A percentile compares a stretch with the other conserved stretches of the same genome.
Evolutionary conservation across 2,329 filamentous ascomycete species (phyloP).

Genomic region (Botrytis cinerea): DNA sequence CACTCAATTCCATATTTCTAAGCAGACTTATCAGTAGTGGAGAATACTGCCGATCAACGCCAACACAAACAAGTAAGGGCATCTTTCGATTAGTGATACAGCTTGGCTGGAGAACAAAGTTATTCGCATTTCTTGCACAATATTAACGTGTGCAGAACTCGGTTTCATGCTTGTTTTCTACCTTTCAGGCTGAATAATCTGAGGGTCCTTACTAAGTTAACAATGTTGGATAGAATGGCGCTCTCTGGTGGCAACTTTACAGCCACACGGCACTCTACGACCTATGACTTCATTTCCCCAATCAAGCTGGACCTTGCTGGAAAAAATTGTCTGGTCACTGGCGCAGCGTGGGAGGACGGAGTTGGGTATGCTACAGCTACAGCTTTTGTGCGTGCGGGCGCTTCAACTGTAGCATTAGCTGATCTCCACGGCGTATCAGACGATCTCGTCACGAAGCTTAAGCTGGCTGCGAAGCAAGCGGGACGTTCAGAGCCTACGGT

Average conservation of each 20-base stretch:
- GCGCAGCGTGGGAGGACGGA: conserved; percentile 20
- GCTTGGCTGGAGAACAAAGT: not conserved
- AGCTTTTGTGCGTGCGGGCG: conserved; percentile 17
- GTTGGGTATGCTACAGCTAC: conserved; percentile 22
- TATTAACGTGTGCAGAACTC: not conserved
- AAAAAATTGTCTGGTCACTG: conserved; percentile 11
- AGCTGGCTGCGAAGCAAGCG: conserved; percentile 15
- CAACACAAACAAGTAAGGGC: not conserved
- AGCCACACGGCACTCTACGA: conserved; percentile 3
- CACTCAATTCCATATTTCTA: not conserved
- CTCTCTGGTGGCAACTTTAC: conserved; percentile 17
- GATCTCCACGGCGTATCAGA: not conserved
- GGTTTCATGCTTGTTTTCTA: not conserved
- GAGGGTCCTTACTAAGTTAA: not conserved
- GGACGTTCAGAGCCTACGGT: conserved; percentile 8
- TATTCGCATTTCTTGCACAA: not conserved
- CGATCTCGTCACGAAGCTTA: not conserved
- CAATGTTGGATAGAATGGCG: not conserved
- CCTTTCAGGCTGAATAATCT: not conserved
- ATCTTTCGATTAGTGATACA: not conserved
- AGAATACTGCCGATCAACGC: not conserved
- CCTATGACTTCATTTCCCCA: conserved; percentile 19
- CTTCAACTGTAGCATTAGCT: conserved; percentile 18
- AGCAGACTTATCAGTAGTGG: not conserved
- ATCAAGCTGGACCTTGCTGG: conserved; percentile 4